Conservation (phyloP, 116 monocot species). For the Zostera marina region DNA sequence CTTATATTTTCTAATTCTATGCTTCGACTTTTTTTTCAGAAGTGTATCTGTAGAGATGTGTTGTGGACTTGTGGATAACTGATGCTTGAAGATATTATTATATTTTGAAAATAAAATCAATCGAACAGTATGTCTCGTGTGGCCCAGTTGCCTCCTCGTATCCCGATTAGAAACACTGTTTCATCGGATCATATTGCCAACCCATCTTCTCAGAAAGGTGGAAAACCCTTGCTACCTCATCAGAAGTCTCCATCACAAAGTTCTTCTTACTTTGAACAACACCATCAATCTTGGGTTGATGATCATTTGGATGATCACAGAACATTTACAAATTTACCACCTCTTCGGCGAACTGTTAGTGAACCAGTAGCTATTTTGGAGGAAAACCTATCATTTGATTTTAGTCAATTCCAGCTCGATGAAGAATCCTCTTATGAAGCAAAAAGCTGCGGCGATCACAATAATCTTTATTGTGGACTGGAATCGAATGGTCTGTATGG, state of each 20-base stretch:
- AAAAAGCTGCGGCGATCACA: background rate
- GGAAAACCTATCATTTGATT: slow-evolving; percentile 11
- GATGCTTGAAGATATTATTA: background rate
- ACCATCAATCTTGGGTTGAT: slow-evolving; percentile 55
- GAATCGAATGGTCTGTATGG: slow-evolving; percentile 59
- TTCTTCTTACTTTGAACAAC: slow-evolving; percentile 24
- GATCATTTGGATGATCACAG: slow-evolving; percentile 36
- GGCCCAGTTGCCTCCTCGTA: slow-evolving; percentile 66
- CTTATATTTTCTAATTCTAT: background rate
- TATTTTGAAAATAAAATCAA: background rate
- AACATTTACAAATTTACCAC: slow-evolving; percentile 6
- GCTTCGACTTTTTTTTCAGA: background rate
- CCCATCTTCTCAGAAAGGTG: slow-evolving; percentile 8
- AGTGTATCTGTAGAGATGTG: background rate
- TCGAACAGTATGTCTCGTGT: slow-evolving; percentile 33
- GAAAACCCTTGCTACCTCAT: background rate
- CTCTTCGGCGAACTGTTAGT: slow-evolving; percentile 53
- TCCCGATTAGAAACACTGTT: slow-evolving; percentile 27
- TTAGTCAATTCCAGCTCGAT: slow-evolving; percentile 1
- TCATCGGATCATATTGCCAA: slow-evolving; percentile 6
- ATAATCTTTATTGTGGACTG: slow-evolving; percentile 15
- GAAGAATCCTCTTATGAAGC: slow-evolving; percentile 3
- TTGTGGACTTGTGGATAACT: background rate
- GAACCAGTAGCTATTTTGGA: slow-evolving; percentile 49
- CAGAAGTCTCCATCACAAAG: slow-evolving; percentile 29